Conservation (phyloP, 345 rosid species). For the Ailanthus altissimus region DNA sequence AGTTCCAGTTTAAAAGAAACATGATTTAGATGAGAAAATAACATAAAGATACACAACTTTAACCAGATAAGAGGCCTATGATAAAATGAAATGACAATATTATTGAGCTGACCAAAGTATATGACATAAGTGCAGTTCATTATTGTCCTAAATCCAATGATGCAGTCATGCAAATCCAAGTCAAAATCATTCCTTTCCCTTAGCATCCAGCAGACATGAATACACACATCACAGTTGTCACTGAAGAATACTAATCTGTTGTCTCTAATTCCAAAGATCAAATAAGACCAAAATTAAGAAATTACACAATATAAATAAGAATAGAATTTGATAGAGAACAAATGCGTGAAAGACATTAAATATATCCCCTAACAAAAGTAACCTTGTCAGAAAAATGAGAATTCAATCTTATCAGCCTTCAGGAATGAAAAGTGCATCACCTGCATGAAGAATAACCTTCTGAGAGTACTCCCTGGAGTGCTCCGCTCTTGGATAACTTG, state of each 20-base stretch:
- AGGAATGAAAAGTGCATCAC: conserved; percentile 96
- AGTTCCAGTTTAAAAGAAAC: neutral
- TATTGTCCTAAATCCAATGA: neutral
- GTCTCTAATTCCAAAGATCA: conserved; percentile 3
- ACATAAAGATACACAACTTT: neutral
- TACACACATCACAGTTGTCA: neutral
- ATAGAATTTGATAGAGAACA: neutral
- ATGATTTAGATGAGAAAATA: neutral
- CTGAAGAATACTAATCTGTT: neutral
- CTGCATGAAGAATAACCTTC: conserved; percentile 67
- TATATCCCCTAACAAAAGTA: neutral
- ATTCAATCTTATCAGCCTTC: conserved; percentile 88
- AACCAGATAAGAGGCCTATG: too few relatives aligned
- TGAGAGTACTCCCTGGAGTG: conserved; percentile 53
- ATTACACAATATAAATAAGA: neutral
- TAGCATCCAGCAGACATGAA: conserved; percentile 1
- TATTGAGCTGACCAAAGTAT: neutral
- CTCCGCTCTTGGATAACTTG: conserved; percentile 72
- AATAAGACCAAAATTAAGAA: neutral
- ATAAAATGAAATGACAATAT: neutral
- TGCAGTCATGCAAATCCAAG: neutral
- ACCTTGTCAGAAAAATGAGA: conserved; percentile 17
- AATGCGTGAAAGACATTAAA: neutral
- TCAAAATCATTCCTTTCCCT: neutral
- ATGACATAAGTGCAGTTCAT: neutral